Conservation (phyloP, 306 rosid genomes). For the Rosa rugosa region DNA sequence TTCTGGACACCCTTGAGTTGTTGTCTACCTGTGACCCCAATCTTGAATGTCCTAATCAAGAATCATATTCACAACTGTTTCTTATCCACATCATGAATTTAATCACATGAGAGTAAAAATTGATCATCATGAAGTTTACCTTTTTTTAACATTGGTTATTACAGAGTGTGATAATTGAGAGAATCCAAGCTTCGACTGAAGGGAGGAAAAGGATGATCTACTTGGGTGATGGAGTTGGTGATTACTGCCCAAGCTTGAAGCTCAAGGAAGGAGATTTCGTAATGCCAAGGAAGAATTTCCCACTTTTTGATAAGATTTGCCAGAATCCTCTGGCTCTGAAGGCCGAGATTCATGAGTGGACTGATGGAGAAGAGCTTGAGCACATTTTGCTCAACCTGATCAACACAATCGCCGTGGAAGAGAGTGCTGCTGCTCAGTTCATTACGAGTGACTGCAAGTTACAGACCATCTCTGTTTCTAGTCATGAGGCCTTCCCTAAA, state of each 20-base stretch:
- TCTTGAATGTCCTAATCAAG: neutral
- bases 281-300: conserved; percentile 35
- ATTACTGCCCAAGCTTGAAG: conserved; percentile 39
- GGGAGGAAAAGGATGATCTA: conserved; percentile 29
- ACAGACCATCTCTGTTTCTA: conserved; percentile 34
- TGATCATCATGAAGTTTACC: neutral
- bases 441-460: conserved; percentile 44
- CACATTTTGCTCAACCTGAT: conserved; percentile 25
- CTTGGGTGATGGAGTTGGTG: conserved; percentile 35
- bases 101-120: neutral
- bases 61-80: neutral
- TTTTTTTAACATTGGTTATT: neutral
- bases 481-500: conserved; percentile 42
- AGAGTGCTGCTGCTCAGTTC: conserved; percentile 1
- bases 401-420: conserved; percentile 10
- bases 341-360: conserved; percentile 33
- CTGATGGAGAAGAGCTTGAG: conserved; percentile 34
- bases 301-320: conserved; percentile 29
- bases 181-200: conserved; percentile 24
- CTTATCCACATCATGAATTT: neutral
- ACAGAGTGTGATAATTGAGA: conserved; percentile 26
- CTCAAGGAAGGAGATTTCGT: conserved; percentile 30
- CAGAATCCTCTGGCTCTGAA: conserved; percentile 26
- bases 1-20: conserved; percentile 1
- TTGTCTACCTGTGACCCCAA: conserved; percentile 4